A percentile compares a stretch with the other conserved stretches of the same genome.
These are phyloP conservation scores for Hibiscus trionum DNA, from an alignment of 345 rosid genomes.

Conservation along the genomic window DNA sequence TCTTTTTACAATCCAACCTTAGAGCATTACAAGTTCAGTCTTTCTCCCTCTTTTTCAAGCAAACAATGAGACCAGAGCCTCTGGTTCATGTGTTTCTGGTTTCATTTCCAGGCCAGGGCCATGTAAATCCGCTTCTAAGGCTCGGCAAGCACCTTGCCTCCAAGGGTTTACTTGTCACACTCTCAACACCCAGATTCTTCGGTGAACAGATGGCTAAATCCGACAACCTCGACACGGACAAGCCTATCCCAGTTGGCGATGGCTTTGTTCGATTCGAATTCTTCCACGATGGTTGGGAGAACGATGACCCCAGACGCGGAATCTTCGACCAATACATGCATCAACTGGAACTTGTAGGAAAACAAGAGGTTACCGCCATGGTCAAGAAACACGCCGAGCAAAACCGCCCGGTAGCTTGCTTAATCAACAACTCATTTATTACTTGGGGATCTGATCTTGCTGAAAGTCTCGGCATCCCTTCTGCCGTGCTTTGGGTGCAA, in stretches of 20 bases:
- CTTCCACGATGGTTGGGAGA: constrained; percentile 56
- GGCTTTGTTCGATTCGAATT: constrained; percentile 66
- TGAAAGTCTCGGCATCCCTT: constrained; percentile 56
- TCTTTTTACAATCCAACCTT: too few relatives aligned
- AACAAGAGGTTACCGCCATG: constrained; percentile 38
- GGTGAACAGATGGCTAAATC: constrained; percentile 52
- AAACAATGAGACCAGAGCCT: constrained; percentile 31
- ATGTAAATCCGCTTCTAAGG: constrained; percentile 69
- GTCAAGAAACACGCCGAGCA: constrained; percentile 37
- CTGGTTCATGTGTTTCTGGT: constrained; percentile 58
- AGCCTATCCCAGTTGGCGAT: constrained; percentile 47
- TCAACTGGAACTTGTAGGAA: constrained; percentile 51
- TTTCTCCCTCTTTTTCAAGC: not conserved
- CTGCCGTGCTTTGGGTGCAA: constrained; percentile 95
- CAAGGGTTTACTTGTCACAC: constrained; percentile 67
- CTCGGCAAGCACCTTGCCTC: constrained; percentile 79
- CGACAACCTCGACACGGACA: constrained; percentile 36
- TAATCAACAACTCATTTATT: constrained; percentile 78
- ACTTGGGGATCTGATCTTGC: constrained; percentile 90
- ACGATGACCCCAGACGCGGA: constrained; percentile 38
- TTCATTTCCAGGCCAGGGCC: constrained; percentile 83
- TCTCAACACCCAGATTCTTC: constrained; percentile 38
- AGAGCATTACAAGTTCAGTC: too few relatives aligned
- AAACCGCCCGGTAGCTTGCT: constrained; percentile 62
- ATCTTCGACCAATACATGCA: constrained; percentile 29